Base-by-base conservation (phyloP, 176 grass and related monocot species). In the Avena eriantha region DNA sequence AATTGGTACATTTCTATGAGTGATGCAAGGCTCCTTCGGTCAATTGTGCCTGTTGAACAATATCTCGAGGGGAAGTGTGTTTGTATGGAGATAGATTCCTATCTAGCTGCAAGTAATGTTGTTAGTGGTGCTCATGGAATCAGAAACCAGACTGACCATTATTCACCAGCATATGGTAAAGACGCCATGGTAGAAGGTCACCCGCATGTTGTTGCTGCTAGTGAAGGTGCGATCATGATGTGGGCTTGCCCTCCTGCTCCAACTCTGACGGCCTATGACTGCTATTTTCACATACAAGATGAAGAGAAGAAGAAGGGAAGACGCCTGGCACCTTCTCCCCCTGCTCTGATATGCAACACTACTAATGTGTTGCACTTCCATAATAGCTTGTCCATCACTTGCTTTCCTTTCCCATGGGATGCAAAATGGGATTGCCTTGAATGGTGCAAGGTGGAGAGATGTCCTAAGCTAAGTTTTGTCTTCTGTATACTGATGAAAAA, bases 371-470 rank as follows among this genome's bases (percentile, higher is more conserved):
- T 88, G 5, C 80, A 83, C 29, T 15, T 88, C 24, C 73, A 88
- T 60, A 61, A 83, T 16, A 69, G 24, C 24, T 35, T 36, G 0
- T 77, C 61, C 12, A 59, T 83, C 61, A 70, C 72, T 0, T 14
- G 36, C 34, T 77, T 88, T 13, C 9, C 17, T 22, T 0, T 18
- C 2, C 0, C 2, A 39, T 0, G 0, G 6, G 12, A 16, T 22
- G 15, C 10, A 23, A 9, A 59, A 59, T 70, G 68, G 36, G n/a
- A 2, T 5, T 2, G 8, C 0, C 19, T 88, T 17, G 0, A 0
- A 4, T 15, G 14, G 39, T 88, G 80, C 41, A 19, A 10, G 49
- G 3, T 88, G 0, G 87, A 84, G 63, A 84, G 65, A 29, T 88
- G 87, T 7, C 65, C 81, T 7, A 50, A 53, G 51, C 8, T 88